Evolutionary conservation across 495 filamentous ascomycete species (phyloP), one percentile per base, ranked within the genome.

Genomic region (Aspergillus wentii): DNA sequence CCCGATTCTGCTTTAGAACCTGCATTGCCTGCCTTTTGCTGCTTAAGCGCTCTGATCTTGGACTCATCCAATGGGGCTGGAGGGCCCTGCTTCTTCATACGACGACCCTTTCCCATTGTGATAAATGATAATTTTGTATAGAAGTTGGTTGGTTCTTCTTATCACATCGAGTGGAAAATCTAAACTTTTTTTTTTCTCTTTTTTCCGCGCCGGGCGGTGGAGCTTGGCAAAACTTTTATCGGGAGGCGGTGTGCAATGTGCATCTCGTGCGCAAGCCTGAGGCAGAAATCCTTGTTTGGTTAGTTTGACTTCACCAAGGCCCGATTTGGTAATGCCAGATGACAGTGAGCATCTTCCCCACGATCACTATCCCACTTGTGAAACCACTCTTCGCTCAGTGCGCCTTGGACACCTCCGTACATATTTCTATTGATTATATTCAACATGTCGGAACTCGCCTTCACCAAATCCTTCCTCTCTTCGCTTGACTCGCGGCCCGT

Each of bases 1-100:
- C 72, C 74, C 17, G 67, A 58, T 33, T 56, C 59, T 41, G 59
- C 44, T 43, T 68, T 68, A 19, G 60, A 42, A 34, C 69, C 65
- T 51, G 69, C 64, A 22, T 78, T 65, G 18, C 70, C 77, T 26
- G 75, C 78, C 63, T 94, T 94, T 55, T 86, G 72, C 72, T 95
- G 83, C 53, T 74, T 86, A 39, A 82, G 57, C 35, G 79, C 79
- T 21, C 80, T 74, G 43, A 85, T 79, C 51, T 83, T 83, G 17
- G 77, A 80, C 59, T 95, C 88, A 49, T 91, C 83, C 41, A 95
- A 76, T 19, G 80, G 74, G 41, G 80, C 75, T 20, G 94, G 94
- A 43, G 85, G 76, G 23, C 88, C 94, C 71, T 98, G 92, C 66
- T 97, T 95, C 59, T 85, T 82, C 83, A 95, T 91, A 46, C 92